A percentile compares a stretch with the other conserved stretches of the same genome.
Evolutionary conservation across 2,329 filamentous ascomycete species (phyloP).

Genomic region (Curvularia spicifera): DNA sequence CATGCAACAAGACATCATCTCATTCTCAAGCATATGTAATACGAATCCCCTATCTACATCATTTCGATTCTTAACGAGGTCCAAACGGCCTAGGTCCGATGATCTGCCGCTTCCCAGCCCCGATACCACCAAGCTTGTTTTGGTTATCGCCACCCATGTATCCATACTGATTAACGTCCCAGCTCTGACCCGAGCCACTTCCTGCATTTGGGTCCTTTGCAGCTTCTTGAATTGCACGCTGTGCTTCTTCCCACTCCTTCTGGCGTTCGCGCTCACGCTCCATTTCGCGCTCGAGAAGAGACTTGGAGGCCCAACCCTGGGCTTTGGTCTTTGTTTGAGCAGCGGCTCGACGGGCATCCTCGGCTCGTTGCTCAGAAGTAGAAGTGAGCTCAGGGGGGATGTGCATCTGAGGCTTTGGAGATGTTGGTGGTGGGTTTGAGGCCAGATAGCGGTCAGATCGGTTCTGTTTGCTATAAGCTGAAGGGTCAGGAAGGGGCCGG

Average conservation of each 20-base stretch:
- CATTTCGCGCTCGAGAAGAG: constrained; percentile 79
- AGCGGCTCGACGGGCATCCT: constrained; percentile 66
- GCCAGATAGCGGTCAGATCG: constrained; percentile 66
- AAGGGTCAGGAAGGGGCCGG: constrained; percentile 44
- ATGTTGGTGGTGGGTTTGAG: constrained; percentile 59
- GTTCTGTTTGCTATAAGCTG: constrained; percentile 42
- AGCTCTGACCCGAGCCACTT: constrained; percentile 70
- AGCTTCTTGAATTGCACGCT: constrained; percentile 67
- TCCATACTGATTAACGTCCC: constrained; percentile 80
- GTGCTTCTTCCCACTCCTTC: constrained; percentile 79
- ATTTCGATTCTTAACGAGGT: constrained; percentile 17
- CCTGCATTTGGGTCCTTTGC: constrained; percentile 64
- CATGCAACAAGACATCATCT: background rate
- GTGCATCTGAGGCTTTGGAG: constrained; percentile 51
- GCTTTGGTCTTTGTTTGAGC: constrained; percentile 68
- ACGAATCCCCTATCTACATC: background rate
- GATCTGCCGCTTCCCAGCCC: constrained; percentile 74
- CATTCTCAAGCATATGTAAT: background rate
- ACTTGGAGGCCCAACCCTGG: constrained; percentile 69
- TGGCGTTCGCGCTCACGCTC: constrained; percentile 78
- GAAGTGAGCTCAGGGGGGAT: constrained; percentile 61
- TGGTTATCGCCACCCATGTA: constrained; percentile 78
- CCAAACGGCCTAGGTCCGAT: constrained; percentile 74
- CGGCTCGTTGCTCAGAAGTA: constrained; percentile 66
- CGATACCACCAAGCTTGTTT: constrained; percentile 66